Evolutionary conservation across 306 rosid genomes (phyloP), one percentile per base, ranked within the genome.

Genomic region (Rosa multiflora): DNA sequence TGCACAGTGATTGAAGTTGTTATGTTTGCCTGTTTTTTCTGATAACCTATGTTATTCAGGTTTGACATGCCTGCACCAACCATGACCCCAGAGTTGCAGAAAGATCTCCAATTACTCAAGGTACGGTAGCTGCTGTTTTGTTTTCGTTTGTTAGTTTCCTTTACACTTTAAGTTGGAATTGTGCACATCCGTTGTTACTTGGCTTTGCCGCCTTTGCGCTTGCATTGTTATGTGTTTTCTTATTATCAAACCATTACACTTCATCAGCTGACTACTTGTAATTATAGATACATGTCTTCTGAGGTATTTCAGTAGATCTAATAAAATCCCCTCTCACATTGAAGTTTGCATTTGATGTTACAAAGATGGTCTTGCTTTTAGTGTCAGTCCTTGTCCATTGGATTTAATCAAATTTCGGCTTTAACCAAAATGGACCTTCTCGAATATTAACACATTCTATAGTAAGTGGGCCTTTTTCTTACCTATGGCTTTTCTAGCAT

Each of bases 21-120:
- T 6, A 14, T 32, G 80, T 21, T 26, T 74, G 35, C 35, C 70
- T 72, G 53, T 35, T 32, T 58, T 20, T 11, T 73, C 8, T 44
- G 46, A 5, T 47, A 35, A 74, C 78, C 71, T 58, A 20, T 61
- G 47, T 69, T 47, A 23, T 78, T 52, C 76, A 94, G 97, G 98
- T 90, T 90, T 80, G 90, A 90, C 77, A 88, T 92, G 98, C 89
- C 97, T 48, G 97, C 98, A 17, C 91, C 82, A 76, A 89, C 93
- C 44, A 83, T 92, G 46, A 94, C 93, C 72, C 97, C 93, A 0
- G 98, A 91, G 83, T 72, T 94, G 75, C 88, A 88, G 77, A 92
- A 79, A 74, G 97, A 94, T 80, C 79, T 92, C 55, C 88, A 90
- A 46, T 64, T 94, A 70, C 83, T 91, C 73, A 91, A 94, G 97